Base-by-base conservation (phyloP, 768 basidiomycete species). In the Boletus sensibilis region DNA sequence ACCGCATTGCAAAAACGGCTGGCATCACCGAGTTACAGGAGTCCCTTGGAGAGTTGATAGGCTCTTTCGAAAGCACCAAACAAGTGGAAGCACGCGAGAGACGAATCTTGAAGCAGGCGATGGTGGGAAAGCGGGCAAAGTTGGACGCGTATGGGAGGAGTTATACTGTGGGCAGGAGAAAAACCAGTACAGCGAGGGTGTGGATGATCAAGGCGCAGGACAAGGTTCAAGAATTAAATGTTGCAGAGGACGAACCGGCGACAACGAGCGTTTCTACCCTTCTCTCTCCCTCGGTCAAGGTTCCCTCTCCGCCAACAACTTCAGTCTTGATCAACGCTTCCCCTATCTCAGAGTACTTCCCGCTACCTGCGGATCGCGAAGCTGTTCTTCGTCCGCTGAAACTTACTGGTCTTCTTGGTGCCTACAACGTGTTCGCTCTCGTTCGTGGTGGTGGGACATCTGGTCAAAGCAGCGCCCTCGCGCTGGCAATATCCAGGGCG, bases 381-480 rank as follows among this genome's bases (percentile, higher is more conserved):
- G 79, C 83, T 14, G 78, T 95, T 52, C 78, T 94, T 21, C 84
- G 90, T 18, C 94, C 97, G 1, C 76, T 99, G 57, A 89, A 88
- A 64, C 75, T 98, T 23, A 84, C 92, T 0, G 92, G 92, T 21
- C 76, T 88, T 27, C 72, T 98, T 12, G 94, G 94, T 20, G 90
- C 86, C 27, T 98, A 86, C 77, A 98, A 87, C 53, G 68, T 86
- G 5, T 87, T 87, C 52, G 82, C 87, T 14, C 77, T 94, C 38
- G 85, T 85, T 33, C 79, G 90, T 29, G 94, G 94, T 5, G 95
- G 95, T 14, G 96, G 96, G 1, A 86, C 82, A n/a, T 88, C 90
- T 0, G 94, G 95, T 3, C 94, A 98, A 69, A 88, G 92, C n/a
- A 93, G 88, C 18, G 94, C 94, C 5, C 74, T 95, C 23, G 83